Evolutionary conservation across 1,139 yeast species (phyloP), one percentile per base, ranked within the genome.

Genomic region (Groenewaldozyma auringiensis): DNA sequence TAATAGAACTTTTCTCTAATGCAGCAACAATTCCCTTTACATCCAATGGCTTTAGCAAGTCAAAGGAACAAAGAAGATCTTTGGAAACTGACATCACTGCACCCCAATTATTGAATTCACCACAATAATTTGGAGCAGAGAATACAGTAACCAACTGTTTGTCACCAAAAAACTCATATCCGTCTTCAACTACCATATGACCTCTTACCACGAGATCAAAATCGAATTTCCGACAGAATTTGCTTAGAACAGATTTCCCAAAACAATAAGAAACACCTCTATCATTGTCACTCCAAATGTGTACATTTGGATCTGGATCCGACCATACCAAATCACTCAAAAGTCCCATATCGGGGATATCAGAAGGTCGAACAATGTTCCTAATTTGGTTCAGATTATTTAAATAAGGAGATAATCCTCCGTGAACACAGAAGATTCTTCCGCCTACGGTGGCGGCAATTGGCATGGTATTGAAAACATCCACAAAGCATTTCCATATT

Each of bases 121-220:
- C 95, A 68, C 95, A 86, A 61, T 86, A 86, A 61, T 86, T 86
- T 3, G 95, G 95, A 1, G 95, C 95, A 54, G 84, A 78, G 58
- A 86, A 86, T 1, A 86, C 79, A 0, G 95, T 86, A 2, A 86
- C 95, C 53, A 86, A 71, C 59, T 79, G 81, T 54, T 88, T 73
- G 59, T 76, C 79, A 49, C 83, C 81, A 64, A 84, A 86, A 60
- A 86, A 86, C 62, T 86, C 95, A 61, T 86, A 86, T 2, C 95
- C 95, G 62, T 86, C 94, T 65, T 86, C 95, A 40, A 86, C 95
- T 42, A 86, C 95, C 95, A 86, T 86, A 63, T 86, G 95, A 14
- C 94, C 95, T 56, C 95, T 70, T 29, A 83, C 88, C 53, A 86
- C 75, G 56, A 86, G 68, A 64, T 86, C 95, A 67, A 86, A 81